Base-by-base conservation (phyloP, 305 asterid species). In the Fraxinus floribunda region DNA sequence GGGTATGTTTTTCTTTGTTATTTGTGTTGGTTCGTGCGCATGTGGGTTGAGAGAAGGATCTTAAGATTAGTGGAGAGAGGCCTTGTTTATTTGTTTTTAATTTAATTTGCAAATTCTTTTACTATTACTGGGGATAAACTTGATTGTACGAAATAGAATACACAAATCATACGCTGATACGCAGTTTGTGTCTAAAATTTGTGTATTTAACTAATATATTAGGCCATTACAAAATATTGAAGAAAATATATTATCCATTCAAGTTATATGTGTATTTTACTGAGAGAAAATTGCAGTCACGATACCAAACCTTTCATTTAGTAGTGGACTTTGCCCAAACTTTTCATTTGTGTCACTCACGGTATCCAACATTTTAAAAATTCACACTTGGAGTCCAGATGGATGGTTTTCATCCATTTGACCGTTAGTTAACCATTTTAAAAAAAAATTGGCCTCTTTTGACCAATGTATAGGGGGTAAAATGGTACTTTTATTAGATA, bases 1-100 rank as follows among this genome's bases (percentile, higher is more conserved):
- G 90, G 93, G 98, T 93, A 90, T 80, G 87, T 71, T 84, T 44
- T 36, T 80, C 81, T 70, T 16, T 11, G 26, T 70, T 82, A 49
- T 72, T 68, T 78, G 77, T 78, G 77, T 75, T 82, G 29, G 79
- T 78, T 86, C 18, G 72, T 77, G 74, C 71, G 49, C 32, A 26
- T 73, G 30, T 68, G 5, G 24, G 32, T 64, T 64, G 74, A 66
- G 16, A 64, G 74, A 66, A 66, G 35, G 16, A 66, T 29, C 74
- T 66, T 66, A 9, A 66, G 74, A 66, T 66, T 66, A 32, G 15
- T 3, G 74, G 18, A 26, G 73, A 26, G 74, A 10, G 18, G 18
- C 74, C 36, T 66, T 4, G 10, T 18, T 18, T 57, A 7, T 57
- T 57, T 18, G 11, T 57, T 57, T 57, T 18, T 18, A 57, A 57